These are phyloP conservation scores for Alternaria infectoria DNA, from an alignment of 2,329 filamentous ascomycete species.

Conservation along the genomic window DNA sequence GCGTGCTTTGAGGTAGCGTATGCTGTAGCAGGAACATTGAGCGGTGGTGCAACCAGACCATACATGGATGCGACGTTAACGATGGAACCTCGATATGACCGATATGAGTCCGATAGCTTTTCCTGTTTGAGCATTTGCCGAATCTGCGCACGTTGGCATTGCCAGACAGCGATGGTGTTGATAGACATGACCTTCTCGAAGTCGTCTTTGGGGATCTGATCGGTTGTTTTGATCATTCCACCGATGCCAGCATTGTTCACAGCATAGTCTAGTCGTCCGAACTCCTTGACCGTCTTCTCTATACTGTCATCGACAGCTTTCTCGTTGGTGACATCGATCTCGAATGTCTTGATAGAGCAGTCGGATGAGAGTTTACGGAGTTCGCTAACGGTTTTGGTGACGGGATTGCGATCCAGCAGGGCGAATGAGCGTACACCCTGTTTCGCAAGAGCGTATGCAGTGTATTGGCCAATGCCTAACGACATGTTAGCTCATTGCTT, in stretches of 20 bases:
- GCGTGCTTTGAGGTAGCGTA: constrained; percentile 63
- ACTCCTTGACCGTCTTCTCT: constrained; percentile 50
- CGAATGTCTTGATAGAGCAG: constrained; percentile 51
- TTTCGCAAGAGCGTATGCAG: constrained; percentile 56
- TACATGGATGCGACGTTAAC: constrained; percentile 63
- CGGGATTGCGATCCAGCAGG: constrained; percentile 55
- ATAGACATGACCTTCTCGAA: constrained; percentile 60
- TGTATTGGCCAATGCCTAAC: constrained; percentile 58
- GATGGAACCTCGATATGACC: constrained; percentile 57
- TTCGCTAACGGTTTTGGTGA: constrained; percentile 36
- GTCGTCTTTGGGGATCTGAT: constrained; percentile 55
- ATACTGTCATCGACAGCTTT: constrained; percentile 54
- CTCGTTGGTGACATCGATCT: constrained; percentile 57
- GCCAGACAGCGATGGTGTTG: constrained; percentile 64
- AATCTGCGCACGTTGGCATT: constrained; percentile 63
- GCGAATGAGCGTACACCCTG: constrained; percentile 57
- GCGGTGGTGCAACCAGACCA: constrained; percentile 52
- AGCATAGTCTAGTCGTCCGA: constrained; percentile 62
- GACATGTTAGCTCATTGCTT: constrained; percentile 1
- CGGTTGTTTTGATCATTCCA: constrained; percentile 52
- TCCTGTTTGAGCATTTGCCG: constrained; percentile 60
- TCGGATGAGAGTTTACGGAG: constrained; percentile 50
- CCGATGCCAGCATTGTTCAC: constrained; percentile 63
- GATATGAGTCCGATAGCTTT: constrained; percentile 29
- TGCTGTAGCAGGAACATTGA: constrained; percentile 50